These are phyloP conservation scores for Botrytis galanthina DNA, from an alignment of 2,329 filamentous ascomycete genomes.

Conservation along the genomic window DNA sequence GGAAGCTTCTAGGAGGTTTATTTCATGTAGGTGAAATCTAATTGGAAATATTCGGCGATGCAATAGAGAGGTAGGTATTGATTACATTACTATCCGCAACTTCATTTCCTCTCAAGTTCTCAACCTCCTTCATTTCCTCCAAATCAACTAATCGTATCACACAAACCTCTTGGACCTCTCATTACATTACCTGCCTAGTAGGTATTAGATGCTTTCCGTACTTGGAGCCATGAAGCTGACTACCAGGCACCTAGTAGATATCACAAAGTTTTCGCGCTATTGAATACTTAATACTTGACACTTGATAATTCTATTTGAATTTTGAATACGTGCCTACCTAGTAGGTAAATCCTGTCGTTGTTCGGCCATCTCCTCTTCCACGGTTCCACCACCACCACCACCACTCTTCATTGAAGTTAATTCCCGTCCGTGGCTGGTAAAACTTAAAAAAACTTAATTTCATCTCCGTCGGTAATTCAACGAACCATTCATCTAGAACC, in stretches of 20 bases:
- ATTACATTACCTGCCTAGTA: background rate
- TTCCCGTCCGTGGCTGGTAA: constrained; percentile 4
- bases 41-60: background rate
- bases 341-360: background rate
- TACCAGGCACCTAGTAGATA: background rate
- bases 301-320: background rate
- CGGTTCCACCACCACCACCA: no score
- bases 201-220: background rate
- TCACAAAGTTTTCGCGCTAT: background rate
- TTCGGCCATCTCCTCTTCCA: background rate
- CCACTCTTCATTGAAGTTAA: constrained; percentile 1
- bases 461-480: background rate
- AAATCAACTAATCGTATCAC: background rate
- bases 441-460: background rate
- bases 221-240: background rate
- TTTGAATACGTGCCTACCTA: background rate
- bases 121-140: background rate
- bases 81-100: background rate
- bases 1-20: background rate
- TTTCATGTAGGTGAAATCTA: background rate
- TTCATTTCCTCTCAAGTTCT: background rate
- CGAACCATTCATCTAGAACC: background rate
- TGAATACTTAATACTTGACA: background rate
- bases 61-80: background rate
- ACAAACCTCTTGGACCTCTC: background rate